Percentiles rank a stretch among this genome's conserved stretches.
phyloP scores from a whole-genome alignment of 768 basidiomycete genomes.

The Boletus edulis region DNA sequence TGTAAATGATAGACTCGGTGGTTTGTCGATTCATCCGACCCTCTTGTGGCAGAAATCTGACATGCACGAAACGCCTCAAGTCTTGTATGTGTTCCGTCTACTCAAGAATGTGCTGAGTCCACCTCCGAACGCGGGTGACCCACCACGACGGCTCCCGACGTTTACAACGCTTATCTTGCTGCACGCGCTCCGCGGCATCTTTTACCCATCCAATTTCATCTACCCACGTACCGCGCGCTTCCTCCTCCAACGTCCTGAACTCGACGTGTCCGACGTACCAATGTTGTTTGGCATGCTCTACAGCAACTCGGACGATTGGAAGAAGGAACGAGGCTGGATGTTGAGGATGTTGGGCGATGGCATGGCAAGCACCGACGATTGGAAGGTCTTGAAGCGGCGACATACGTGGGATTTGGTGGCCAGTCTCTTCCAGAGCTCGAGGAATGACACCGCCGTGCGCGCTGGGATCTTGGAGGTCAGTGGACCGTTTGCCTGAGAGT shows the following conservation, averaged over 20 bases:
- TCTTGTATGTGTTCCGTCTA: conserved; percentile 63
- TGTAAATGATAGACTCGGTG: not conserved
- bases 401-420: conserved; percentile 90
- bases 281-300: conserved; percentile 90
- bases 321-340: conserved; percentile 89
- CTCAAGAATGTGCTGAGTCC: conserved; percentile 18
- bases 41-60: conserved; percentile 45
- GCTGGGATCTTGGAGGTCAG: conserved; percentile 66
- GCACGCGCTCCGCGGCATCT: conserved; percentile 78
- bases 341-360: conserved; percentile 80
- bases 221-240: conserved; percentile 87
- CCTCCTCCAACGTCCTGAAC: conserved; percentile 81
- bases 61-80: conserved; percentile 76
- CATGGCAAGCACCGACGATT: conserved; percentile 72
- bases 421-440: conserved; percentile 71
- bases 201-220: conserved; percentile 84
- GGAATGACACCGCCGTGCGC: conserved; percentile 50
- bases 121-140: conserved; percentile 44
- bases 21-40: not conserved
- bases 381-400: conserved; percentile 74
- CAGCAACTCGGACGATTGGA: conserved; percentile 75
- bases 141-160: conserved; percentile 62
- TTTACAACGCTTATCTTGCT: conserved; percentile 79
- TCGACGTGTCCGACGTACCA: conserved; percentile 83
- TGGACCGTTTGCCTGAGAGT: not conserved